Evolutionary conservation across 495 filamentous ascomycete genomes (phyloP).

Genomic region (Penicillium waksmanii): DNA sequence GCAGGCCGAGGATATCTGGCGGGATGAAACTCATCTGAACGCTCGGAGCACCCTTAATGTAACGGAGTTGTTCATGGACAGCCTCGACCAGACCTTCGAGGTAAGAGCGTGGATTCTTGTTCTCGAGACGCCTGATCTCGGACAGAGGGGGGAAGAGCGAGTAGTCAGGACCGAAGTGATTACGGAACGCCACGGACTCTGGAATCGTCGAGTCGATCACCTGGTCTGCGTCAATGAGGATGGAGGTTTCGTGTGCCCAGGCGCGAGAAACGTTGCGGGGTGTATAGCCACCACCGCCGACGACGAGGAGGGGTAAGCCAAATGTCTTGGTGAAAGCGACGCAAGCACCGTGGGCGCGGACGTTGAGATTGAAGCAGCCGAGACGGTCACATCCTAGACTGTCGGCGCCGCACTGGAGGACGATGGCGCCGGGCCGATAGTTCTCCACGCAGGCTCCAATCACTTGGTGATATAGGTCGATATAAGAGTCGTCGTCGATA

Average conservation of each 20-base stretch:
- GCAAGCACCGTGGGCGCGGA: slow-evolving; percentile 89
- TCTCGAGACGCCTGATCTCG: slow-evolving; percentile 69
- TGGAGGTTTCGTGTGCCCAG: slow-evolving; percentile 94
- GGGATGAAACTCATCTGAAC: slow-evolving; percentile 84
- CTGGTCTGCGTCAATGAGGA: slow-evolving; percentile 77
- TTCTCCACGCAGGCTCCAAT: slow-evolving; percentile 73
- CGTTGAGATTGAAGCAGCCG: slow-evolving; percentile 95
- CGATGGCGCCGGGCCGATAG: slow-evolving; percentile 85
- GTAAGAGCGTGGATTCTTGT: slow-evolving; percentile 77
- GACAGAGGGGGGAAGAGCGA: slow-evolving; percentile 77
- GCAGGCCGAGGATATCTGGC: slow-evolving; percentile 70
- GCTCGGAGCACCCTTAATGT: slow-evolving; percentile 81
- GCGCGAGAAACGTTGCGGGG: slow-evolving; percentile 93
- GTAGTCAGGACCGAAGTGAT: slow-evolving; percentile 79
- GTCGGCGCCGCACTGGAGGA: slow-evolving; percentile 95
- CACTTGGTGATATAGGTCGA: slow-evolving; percentile 78
- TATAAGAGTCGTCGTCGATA: slow-evolving; percentile 92
- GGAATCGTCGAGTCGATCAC: slow-evolving; percentile 75
- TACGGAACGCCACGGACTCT: slow-evolving; percentile 70
- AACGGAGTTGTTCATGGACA: slow-evolving; percentile 83
- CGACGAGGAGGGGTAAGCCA: slow-evolving; percentile 77
- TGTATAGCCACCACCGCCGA: slow-evolving; percentile 97
- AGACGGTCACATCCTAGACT: slow-evolving; percentile 91
- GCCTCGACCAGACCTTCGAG: slow-evolving; percentile 73
- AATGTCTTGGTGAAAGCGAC: slow-evolving; percentile 83